These are phyloP conservation scores for Fusarium longipes DNA, from an alignment of 2,329 filamentous ascomycete species.

Conservation along the genomic window DNA sequence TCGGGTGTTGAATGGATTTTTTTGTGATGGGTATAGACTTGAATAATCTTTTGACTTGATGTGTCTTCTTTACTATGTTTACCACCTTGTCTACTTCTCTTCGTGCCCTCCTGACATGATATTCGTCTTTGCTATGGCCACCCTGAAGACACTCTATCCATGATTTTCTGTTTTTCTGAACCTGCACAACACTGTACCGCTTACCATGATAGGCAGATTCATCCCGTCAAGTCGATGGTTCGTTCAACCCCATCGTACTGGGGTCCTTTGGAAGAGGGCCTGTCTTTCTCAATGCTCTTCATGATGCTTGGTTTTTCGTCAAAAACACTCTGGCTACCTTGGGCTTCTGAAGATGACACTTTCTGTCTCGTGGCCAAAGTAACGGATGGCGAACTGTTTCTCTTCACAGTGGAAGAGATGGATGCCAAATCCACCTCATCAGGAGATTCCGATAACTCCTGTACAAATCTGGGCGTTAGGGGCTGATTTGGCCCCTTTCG, in stretches of 20 bases:
- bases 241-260: slow-evolving; percentile 51
- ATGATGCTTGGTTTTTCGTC: slow-evolving; percentile 13
- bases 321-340: slow-evolving; percentile 6
- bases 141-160: neutral
- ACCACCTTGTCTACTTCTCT: neutral
- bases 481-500: neutral
- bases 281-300: slow-evolving; percentile 39
- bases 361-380: slow-evolving; percentile 2
- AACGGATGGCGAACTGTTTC: slow-evolving; percentile 22
- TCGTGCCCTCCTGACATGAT: slow-evolving; percentile 11
- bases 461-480: slow-evolving; percentile 29
- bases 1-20: slow-evolving; percentile 20
- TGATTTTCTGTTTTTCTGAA: neutral
- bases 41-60: slow-evolving; percentile 29
- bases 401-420: slow-evolving; percentile 23
- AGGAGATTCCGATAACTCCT: slow-evolving; percentile 28
- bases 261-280: slow-evolving; percentile 15
- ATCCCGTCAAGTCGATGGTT: slow-evolving; percentile 33
- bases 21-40: slow-evolving; percentile 33
- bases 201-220: neutral
- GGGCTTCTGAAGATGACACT: neutral
- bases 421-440: neutral
- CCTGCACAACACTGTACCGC: neutral
- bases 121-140: neutral
- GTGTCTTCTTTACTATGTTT: slow-evolving; percentile 5